Conservation (phyloP, 2,329 filamentous ascomycete genomes). For the Macrophomina tecta region DNA sequence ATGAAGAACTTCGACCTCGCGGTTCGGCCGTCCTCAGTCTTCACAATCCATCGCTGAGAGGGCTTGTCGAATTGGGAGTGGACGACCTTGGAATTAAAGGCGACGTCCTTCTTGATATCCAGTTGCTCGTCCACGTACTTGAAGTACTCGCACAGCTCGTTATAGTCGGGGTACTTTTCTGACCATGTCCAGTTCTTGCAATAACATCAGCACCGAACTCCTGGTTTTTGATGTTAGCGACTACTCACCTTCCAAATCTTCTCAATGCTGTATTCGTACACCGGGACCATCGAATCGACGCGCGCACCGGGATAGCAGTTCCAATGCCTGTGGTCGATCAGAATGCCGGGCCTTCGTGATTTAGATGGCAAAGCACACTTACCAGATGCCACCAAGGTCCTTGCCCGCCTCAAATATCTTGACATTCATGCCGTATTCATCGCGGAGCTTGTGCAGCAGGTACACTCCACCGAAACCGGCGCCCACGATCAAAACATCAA, state of each 20-base stretch:
- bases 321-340: slow-evolving; percentile 41
- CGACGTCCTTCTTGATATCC: slow-evolving; percentile 61
- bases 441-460: slow-evolving; percentile 48
- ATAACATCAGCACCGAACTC: background rate
- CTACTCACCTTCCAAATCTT: slow-evolving; percentile 52
- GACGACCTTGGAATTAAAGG: slow-evolving; percentile 63
- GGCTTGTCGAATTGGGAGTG: slow-evolving; percentile 58
- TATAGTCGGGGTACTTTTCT: slow-evolving; percentile 57
- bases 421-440: slow-evolving; percentile 47
- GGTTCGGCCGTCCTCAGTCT: slow-evolving; percentile 58
- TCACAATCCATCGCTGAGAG: slow-evolving; percentile 57
- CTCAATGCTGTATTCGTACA: slow-evolving; percentile 56
- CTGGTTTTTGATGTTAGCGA: background rate
- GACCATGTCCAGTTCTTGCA: slow-evolving; percentile 62
- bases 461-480: slow-evolving; percentile 52
- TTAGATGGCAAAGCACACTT: background rate
- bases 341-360: background rate
- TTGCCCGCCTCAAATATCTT: slow-evolving; percentile 50
- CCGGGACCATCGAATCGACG: slow-evolving; percentile 55
- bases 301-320: slow-evolving; percentile 54
- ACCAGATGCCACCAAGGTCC: slow-evolving; percentile 51
- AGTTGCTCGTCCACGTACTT: slow-evolving; percentile 63
- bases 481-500: slow-evolving; percentile 47
- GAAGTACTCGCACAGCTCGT: slow-evolving; percentile 64
- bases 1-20: slow-evolving; percentile 60